Conservation (phyloP, 2,329 filamentous ascomycete genomes). For the Fusarium sp. region DNA sequence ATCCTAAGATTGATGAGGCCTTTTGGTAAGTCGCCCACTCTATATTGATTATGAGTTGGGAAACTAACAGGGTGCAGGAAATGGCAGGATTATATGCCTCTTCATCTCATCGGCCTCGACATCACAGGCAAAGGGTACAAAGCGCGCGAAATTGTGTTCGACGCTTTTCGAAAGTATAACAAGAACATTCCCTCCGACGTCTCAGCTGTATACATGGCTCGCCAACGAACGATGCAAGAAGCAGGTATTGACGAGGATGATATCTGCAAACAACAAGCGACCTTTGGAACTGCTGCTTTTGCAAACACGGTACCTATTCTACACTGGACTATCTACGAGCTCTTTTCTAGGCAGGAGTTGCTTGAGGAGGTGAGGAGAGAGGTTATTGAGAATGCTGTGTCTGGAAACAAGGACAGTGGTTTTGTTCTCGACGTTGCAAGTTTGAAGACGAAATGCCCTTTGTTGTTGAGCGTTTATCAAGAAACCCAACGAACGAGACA, state of each 20-base stretch:
- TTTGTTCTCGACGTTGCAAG: slow-evolving; percentile 26
- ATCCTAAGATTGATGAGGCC: slow-evolving; percentile 23
- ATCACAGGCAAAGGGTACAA: slow-evolving; percentile 31
- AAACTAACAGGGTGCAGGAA: slow-evolving; percentile 7
- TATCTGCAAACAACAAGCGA: slow-evolving; percentile 29
- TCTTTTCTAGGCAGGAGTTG: slow-evolving; percentile 28
- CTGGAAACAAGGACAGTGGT: not conserved
- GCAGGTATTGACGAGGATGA: slow-evolving; percentile 32
- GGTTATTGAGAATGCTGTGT: slow-evolving; percentile 11
- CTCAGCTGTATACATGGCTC: slow-evolving; percentile 24
- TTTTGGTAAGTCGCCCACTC: slow-evolving; percentile 23
- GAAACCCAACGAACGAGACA: slow-evolving; percentile 32
- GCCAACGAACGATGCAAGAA: slow-evolving; percentile 12
- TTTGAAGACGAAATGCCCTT: slow-evolving; percentile 31
- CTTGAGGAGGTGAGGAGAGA: slow-evolving; percentile 27
- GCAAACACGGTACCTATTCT: slow-evolving; percentile 31
- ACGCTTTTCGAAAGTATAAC: slow-evolving; percentile 33
- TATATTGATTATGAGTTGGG: rapidly evolving
- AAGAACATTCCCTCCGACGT: slow-evolving; percentile 24
- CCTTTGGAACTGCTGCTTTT: slow-evolving; percentile 31
- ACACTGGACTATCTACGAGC: slow-evolving; percentile 35
- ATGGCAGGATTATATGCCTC: slow-evolving; percentile 33
- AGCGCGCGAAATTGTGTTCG: slow-evolving; percentile 32
- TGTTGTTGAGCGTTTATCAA: slow-evolving; percentile 23
- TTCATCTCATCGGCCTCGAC: slow-evolving; percentile 26